Evolutionary conservation across 805 yeast species (phyloP), one percentile per base, ranked within the genome.

Genomic region (Saturnispora quitensis): DNA sequence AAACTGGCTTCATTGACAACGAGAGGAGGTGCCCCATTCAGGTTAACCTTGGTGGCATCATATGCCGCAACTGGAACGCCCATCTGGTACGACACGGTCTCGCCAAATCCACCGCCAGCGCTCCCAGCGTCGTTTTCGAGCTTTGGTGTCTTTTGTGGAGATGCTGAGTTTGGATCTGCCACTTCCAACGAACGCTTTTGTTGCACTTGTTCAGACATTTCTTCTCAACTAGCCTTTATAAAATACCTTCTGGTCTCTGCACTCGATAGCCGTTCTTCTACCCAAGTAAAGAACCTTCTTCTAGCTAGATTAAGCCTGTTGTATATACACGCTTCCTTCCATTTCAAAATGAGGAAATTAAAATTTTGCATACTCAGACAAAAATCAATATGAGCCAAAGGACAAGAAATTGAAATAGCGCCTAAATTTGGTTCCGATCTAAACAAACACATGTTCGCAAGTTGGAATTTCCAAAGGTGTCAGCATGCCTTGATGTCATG

Each of bases 151-250:
- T 43, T 43, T 10, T 22, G 31, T 28, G 46, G 36, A 20, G 36
- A 28, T n/a, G 46, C 18, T 12, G 27, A 22, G 25, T 27, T 22
- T 13, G 46, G 24, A 43, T 43, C 46, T 9, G 12, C 17, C 20
- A 25, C 36, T 22, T 43, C 46, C 8, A 43, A 28, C 13, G 46
- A 43, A 31, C 46, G 46, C 36, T 43, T 43, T 17, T 43, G 46
- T 17, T 43, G 46, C 15, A 28, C 35, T 15, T 34, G 46, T 9
- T 34, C 31, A 12, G 36, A 28, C 46, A 43, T 43, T 25, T 25
- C 28, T 25, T 27, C 34, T 31, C 13, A 31, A 31, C 34, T 31
- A 13, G 28, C 9, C 7, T 6, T 8, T 25, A 7, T 25, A 25
- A 25, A 31, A 9, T 31, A 31, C 15, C 34, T 4, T 10, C 34